Base-by-base conservation (phyloP, 495 filamentous ascomycete species). In the Penicillium odoratum region DNA sequence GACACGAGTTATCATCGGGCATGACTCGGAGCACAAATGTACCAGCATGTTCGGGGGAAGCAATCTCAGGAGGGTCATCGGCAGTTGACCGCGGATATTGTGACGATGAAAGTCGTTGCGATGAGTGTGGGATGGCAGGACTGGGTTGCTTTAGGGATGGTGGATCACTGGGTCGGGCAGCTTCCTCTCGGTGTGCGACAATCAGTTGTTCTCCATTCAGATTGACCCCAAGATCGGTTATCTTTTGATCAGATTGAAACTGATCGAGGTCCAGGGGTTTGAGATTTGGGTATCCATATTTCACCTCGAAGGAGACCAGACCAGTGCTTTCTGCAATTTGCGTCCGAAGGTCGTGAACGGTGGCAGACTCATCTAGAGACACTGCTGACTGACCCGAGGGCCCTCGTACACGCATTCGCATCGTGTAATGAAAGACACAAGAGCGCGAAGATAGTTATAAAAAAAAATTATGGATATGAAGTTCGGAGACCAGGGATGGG, bases 1-100 rank as follows among this genome's bases (percentile, higher is more conserved):
- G 85, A 72, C 94, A 98, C 45, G 85, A 89, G 71, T 97, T 97
- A 69, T 98, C 94, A 67, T 97, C 94, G 9, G 93, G 91, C 94
- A 98, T 97, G 34, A 98, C 91, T 3, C 94, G 87, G 5, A 97
- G 84, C 30, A 96, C 86, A 28, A 92, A 73, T 0, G 83, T 89
- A 28, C 85, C 85, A 9, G 75, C 75, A 52, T 83, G 85, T 21
- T 80, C 74, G 25, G 85, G 78, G 3, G 90, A 74, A 0, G 83
- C 75, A n/a, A 91, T 67, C 64, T 91, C 88, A 0, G 89, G 89
- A 6, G 88, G 84, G 61, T 93, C 89, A 29, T 76, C 75, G 7
- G 70, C 60, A 9, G 57, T 25, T 21, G 44, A 53, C 45, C 61
- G 46, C 49, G 56, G 43, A 7, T 58, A 58, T 48, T 62, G 63